A percentile compares a stretch with the other conserved stretches of the same genome.
These are phyloP conservation scores for Yarrowia porcina DNA, from an alignment of 805 yeast species.

Conservation along the genomic window DNA sequence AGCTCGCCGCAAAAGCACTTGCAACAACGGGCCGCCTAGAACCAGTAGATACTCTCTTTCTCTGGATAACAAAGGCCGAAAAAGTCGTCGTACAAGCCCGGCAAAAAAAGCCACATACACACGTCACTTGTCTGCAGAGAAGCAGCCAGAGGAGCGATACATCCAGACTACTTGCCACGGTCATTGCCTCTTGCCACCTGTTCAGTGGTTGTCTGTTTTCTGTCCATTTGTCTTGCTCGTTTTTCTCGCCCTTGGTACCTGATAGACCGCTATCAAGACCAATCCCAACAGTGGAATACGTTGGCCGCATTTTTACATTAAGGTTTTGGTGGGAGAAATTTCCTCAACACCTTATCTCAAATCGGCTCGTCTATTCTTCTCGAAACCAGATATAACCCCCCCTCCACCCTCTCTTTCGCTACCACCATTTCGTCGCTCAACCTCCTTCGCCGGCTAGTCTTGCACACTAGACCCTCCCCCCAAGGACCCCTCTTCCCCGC, in stretches of 20 bases:
- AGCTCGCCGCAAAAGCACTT: background rate
- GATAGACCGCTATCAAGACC: too few relatives aligned
- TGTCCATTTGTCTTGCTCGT: too few relatives aligned
- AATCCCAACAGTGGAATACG: constrained; percentile 24
- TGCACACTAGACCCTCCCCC: constrained; percentile 22
- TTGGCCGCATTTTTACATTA: constrained; percentile 2
- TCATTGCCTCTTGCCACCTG: too few relatives aligned
- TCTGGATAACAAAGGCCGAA: background rate
- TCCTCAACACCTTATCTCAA: constrained; percentile 21
- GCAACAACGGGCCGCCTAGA: constrained; percentile 1
- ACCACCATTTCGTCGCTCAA: constrained; percentile 21
- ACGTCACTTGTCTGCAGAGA: too few relatives aligned
- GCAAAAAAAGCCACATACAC: constrained; percentile 1
- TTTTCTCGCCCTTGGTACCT: background rate
- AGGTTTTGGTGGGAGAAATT: constrained; percentile 25
- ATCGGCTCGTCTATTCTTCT: constrained; percentile 21
- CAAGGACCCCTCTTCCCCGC: constrained; percentile 8
- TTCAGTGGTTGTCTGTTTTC: background rate
- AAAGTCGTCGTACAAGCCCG: background rate
- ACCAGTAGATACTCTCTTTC: background rate
- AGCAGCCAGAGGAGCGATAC: too few relatives aligned
- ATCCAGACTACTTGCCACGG: too few relatives aligned
- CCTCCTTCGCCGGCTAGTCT: constrained; percentile 23
- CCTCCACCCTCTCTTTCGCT: background rate
- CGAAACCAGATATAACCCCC: constrained; percentile 18